Conservation (phyloP, 495 filamentous ascomycete genomes). For the Daldinia concentrica region DNA sequence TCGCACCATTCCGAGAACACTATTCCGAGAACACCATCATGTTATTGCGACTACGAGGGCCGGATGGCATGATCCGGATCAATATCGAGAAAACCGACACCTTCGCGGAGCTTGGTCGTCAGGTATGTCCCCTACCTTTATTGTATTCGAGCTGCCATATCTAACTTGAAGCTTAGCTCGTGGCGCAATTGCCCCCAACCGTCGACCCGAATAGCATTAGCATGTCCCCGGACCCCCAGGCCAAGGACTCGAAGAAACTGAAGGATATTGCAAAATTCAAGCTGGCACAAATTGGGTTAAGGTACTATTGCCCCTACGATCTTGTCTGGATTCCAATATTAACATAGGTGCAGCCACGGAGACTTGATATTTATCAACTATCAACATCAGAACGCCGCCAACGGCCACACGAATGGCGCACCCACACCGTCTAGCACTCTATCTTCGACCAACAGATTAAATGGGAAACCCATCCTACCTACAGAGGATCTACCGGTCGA, state of each 20-base stretch:
- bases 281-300: constrained; percentile 75
- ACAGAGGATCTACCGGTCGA: constrained; percentile 72
- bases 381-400: constrained; percentile 54
- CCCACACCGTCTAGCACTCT: constrained; percentile 51
- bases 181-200: constrained; percentile 61
- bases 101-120: constrained; percentile 60
- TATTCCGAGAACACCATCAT: constrained; percentile 52
- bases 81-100: constrained; percentile 66
- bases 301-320: constrained; percentile 53
- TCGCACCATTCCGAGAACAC: not conserved
- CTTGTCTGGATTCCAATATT: constrained; percentile 23
- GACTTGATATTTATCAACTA: constrained; percentile 90
- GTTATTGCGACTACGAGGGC: constrained; percentile 73
- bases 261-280: constrained; percentile 71
- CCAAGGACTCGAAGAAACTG: constrained; percentile 76
- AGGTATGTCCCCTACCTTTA: constrained; percentile 51
- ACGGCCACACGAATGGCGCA: constrained; percentile 48
- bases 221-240: constrained; percentile 81
- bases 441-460: constrained; percentile 69
- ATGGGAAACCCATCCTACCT: constrained; percentile 78
- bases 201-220: constrained; percentile 77
- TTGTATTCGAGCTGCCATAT: constrained; percentile 5
- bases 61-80: constrained; percentile 76
- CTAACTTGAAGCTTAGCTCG: constrained; percentile 47
- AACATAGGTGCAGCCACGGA: constrained; percentile 72